Evolutionary conservation across 805 yeast genomes (phyloP), one percentile per base, ranked within the genome.

Genomic region (Lachancea thermotolerans): DNA sequence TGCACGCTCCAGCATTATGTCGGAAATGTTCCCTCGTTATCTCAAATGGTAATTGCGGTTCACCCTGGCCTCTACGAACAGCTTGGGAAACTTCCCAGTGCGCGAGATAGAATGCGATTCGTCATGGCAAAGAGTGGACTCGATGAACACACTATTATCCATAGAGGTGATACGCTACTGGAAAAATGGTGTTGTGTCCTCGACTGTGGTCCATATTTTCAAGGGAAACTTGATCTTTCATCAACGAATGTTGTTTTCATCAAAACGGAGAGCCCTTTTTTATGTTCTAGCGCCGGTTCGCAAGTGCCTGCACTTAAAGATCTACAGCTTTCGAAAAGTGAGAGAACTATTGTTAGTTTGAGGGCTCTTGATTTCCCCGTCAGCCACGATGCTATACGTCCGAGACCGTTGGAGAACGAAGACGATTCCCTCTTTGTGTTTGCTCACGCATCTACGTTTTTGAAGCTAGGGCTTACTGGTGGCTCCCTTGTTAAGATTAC

Each of bases 391-490:
- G 25, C 29, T 16, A 18, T 46, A 29, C 18, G 39, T 12, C 56
- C 61, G 3, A 44, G 55, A 2, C 45, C 54, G 1, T 29, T 18
- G 3, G 54, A 51, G 2, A 27, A 54, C 18, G 56, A 55, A 10
- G 67, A 64, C 47, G 59, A 57, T n/a, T 50, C 63, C 7, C 45
- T 58, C 4, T 54, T 51, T 47, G 64, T 54, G 2, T 61, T 61
- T 44, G 56, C 61, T 2, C 45, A 49, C 32, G 35, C 49, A 11
- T 35, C 48, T 4, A 46, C 52, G 1, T 48, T 64, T 27, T 21
- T 48, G 4, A 21, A 37, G 3, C 35, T 60, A 10, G 60, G 59
- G 10, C 42, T 58, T 2, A 39, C 53, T 1, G 56, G 64, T 46
- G 65, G 65, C 2, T 42, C 53, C 1, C 49, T 37, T 18, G 48